Conservation (phyloP, 129 eudicot genomes). For the Erigeron canadensis region DNA sequence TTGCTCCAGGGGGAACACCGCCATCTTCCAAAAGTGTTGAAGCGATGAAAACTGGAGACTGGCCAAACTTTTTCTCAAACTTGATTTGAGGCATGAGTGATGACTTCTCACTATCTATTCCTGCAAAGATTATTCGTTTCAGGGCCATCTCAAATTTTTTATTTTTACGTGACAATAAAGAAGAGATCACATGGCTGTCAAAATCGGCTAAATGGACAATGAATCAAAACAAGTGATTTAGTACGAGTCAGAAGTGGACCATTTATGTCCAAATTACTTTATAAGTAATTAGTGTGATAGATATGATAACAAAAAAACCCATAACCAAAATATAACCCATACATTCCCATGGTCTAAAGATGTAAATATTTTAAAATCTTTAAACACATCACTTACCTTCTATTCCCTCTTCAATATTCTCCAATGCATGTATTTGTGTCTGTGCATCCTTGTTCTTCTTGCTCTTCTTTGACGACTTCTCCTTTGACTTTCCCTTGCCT, state of each 20-base stretch:
- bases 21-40: conserved; percentile 87
- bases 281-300: neutral
- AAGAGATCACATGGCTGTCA: neutral
- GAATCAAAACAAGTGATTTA: too few species aligned
- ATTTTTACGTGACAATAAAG: neutral
- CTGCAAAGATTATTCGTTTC: conserved; percentile 33
- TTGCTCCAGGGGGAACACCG: conserved; percentile 70
- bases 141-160: neutral
- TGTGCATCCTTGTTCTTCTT: conserved; percentile 66
- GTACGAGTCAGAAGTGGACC: too few species aligned
- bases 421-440: conserved; percentile 80
- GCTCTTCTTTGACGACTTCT: conserved; percentile 48
- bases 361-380: neutral
- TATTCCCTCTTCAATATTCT: conserved; percentile 93
- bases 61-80: conserved; percentile 90
- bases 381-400: conserved; percentile 56
- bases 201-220: too few species aligned
- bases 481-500: conserved; percentile 50
- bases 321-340: neutral
- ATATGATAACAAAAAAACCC: neutral
- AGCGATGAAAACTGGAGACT: conserved; percentile 86
- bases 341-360: neutral
- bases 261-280: too few species aligned
- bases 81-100: conserved; percentile 89
- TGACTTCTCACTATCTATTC: conserved; percentile 81